Percentiles rank a stretch among this genome's conserved stretches.
These are phyloP conservation scores for Cystobasidiaceae sp. DNA, from an alignment of 1,284 basidiomycete genomes.

Conservation along the genomic window DNA sequence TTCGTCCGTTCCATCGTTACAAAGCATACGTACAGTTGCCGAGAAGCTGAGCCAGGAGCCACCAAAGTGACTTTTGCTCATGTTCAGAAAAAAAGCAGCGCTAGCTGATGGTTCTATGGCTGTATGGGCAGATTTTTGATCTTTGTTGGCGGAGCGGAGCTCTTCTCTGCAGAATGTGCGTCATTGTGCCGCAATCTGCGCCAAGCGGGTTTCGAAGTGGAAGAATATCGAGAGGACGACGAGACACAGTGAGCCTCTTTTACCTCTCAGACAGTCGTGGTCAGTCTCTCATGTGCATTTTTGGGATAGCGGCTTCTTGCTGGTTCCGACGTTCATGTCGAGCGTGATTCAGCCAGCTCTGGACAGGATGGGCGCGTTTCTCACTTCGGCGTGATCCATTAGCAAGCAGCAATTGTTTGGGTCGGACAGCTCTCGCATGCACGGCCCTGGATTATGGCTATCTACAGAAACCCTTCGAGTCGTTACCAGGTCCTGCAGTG, in stretches of 20 bases:
- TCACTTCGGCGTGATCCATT: neutral
- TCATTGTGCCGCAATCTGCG: constrained; percentile 29
- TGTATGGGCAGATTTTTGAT: neutral
- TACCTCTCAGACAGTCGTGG: neutral
- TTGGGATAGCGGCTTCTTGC: constrained; percentile 30
- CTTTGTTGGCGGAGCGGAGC: constrained; percentile 33
- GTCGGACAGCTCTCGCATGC: no score
- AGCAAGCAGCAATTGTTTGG: no score
- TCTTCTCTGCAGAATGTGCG: constrained; percentile 34
- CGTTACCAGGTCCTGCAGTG: no score
- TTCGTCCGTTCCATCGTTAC: constrained; percentile 16
- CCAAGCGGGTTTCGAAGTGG: constrained; percentile 20
- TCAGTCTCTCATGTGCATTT: neutral
- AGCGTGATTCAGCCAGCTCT: constrained; percentile 23
- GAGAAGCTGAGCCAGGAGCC: neutral
- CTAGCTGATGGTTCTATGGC: neutral
- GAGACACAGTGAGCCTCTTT: constrained; percentile 35
- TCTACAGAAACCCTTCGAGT: no score
- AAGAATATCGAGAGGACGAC: constrained; percentile 29
- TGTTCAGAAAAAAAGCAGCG: neutral
- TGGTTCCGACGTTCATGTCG: constrained; percentile 38
- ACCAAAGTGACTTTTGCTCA: neutral
- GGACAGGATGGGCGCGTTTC: constrained; percentile 28
- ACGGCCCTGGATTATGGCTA: no score
- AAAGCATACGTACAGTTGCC: neutral